A percentile compares a stretch with the other conserved stretches of the same genome.
Evolutionary conservation across 257 asterid species (phyloP).

Genomic region (Solanum appendiculatum): DNA sequence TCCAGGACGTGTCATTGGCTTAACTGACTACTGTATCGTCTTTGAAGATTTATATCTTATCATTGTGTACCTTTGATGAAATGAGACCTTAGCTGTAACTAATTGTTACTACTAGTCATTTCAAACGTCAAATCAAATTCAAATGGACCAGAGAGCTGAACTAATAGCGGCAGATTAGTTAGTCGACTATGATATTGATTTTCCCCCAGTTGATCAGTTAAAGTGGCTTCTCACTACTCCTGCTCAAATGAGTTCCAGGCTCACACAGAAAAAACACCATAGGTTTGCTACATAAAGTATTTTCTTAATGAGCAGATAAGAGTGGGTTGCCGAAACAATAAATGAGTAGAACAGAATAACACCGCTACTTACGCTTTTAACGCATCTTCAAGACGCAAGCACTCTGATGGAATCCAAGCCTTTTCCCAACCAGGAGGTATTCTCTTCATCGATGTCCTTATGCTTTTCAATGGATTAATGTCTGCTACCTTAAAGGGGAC

Average conservation of each 20-base stretch:
- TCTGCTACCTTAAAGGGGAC: constrained; percentile 57
- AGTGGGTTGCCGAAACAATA: not conserved
- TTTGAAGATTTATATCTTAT: not conserved
- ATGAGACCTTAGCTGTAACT: not conserved
- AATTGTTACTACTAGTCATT: not conserved
- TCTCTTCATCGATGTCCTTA: constrained; percentile 63
- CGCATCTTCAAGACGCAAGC: constrained; percentile 56
- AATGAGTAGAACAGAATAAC: not conserved
- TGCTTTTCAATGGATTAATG: constrained; percentile 74
- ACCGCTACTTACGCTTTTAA: constrained; percentile 47
- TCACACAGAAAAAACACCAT: not conserved
- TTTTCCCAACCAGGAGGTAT: constrained; percentile 62
- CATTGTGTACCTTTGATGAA: not conserved
- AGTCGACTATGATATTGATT: not conserved
- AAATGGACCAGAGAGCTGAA: not conserved
- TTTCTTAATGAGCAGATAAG: not conserved
- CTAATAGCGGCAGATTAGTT: not conserved
- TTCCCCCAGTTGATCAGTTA: not conserved
- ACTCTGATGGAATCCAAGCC: constrained; percentile 74
- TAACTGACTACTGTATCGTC: not conserved
- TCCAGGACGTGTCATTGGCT: not conserved
- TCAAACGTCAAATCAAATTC: not conserved
- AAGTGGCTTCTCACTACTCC: not conserved
- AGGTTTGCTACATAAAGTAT: not conserved
- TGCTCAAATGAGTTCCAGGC: not conserved